Base-by-base conservation (phyloP, 208 protist species). In the Leishmania martiniquensis region DNA sequence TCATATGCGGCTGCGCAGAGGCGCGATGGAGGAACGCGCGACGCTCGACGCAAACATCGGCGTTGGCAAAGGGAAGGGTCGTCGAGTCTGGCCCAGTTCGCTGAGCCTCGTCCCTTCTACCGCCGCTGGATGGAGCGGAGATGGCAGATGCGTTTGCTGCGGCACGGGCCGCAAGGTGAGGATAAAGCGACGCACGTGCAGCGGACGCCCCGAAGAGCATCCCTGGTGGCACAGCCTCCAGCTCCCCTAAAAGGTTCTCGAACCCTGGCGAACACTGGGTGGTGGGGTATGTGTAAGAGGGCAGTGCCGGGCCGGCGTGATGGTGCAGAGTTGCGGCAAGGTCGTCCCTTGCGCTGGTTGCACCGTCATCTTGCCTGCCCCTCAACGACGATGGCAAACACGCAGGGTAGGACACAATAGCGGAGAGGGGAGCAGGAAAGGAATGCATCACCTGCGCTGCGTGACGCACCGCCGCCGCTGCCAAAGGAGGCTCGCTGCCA, bases 21-120 rank as follows among this genome's bases (percentile, higher is more conserved):
- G 89, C 94, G 63, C 99, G 99, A 84, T 99, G 92, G 87, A 99
- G 93, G 42, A 99, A 85, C 63, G 99, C 99, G 90, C 99, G 99
- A 76, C 99, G 96, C 96, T 99, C 99, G 84, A 99, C 99, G 72
- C 95, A 91, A 80, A 95, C 94, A 94, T 99, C 99, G 51, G 99
- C 99, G 85, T 99, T 99, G 44, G 57, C 15, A 20, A 42, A 4
- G 12, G 39, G 72, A 2, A 59, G 59, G 29, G 57, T 68, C 9
- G n/a, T 13, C 42, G 44, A 7, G 72, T 37, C 47, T 17, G 59
- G 68, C 6, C 32, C 55, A 39, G 34, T 17, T 55, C 71, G 47
- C 54, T 72, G 34, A 47, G 9, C 51, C 55, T 51, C 22, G 15
- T 39, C 37, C 47, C 42, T 42, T 44, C 22, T 55, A 66, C 29